phyloP scores from a whole-genome alignment of 139 green algal species.

The Monoraphidium neglectum region DNA sequence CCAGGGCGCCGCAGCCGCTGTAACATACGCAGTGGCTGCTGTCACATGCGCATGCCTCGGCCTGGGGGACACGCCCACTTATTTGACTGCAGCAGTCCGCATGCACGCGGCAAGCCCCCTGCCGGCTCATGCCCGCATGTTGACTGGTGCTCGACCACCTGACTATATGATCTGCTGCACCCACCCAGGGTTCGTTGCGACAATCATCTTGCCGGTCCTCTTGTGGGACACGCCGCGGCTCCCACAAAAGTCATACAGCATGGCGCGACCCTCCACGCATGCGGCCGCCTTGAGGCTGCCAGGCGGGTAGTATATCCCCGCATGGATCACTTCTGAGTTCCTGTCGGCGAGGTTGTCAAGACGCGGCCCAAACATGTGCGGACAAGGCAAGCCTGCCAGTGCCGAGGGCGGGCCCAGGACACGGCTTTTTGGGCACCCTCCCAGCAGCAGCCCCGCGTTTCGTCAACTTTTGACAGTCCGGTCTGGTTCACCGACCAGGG shows the following conservation, averaged over 20 bases:
- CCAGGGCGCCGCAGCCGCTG: background rate
- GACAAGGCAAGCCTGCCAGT: background rate
- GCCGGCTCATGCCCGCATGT: background rate
- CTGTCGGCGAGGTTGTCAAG: background rate
- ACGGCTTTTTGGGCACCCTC: background rate
- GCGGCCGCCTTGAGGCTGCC: conserved; percentile 77
- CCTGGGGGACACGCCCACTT: too few species aligned
- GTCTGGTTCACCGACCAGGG: background rate
- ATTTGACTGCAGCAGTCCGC: background rate
- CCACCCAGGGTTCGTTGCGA: conserved; percentile 51
- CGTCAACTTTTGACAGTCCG: background rate
- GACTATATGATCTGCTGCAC: background rate
- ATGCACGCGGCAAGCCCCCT: background rate
- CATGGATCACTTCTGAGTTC: conserved; percentile 25
- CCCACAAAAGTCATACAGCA: conserved; percentile 73
- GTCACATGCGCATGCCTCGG: background rate
- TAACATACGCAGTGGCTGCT: background rate
- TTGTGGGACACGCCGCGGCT: conserved; percentile 52
- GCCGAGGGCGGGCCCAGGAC: background rate
- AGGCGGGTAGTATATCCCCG: conserved; percentile 85
- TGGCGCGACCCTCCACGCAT: conserved; percentile 73
- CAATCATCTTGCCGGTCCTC: conserved; percentile 78
- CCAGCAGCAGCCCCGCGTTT: background rate
- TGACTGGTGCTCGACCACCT: background rate
- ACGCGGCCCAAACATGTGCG: too few species aligned